A percentile compares a stretch with the other conserved stretches of the same genome.
These are phyloP conservation scores for Fusarium lateritium DNA, from an alignment of 2,329 filamentous ascomycete species.

Conservation along the genomic window DNA sequence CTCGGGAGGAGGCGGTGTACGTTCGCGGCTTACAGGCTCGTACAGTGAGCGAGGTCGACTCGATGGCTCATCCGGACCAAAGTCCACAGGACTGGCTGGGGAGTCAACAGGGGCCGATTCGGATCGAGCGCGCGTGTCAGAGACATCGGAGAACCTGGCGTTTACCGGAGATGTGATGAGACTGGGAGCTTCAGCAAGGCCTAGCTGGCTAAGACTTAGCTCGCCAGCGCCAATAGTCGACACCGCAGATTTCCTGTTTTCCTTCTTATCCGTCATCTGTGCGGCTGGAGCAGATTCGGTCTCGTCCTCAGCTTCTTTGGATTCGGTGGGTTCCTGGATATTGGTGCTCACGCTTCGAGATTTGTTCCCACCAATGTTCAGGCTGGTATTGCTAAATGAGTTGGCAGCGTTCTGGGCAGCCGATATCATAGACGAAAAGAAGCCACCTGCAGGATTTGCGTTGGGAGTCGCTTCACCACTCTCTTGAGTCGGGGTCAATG, in stretches of 20 bases:
- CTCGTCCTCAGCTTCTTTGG: conserved; percentile 55
- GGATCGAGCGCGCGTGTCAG: conserved; percentile 66
- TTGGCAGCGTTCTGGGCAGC: conserved; percentile 93
- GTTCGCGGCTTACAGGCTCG: conserved; percentile 67
- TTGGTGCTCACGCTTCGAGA: conserved; percentile 48
- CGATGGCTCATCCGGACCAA: conserved; percentile 53
- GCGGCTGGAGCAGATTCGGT: conserved; percentile 58
- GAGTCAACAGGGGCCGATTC: conserved; percentile 71
- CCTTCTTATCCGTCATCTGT: conserved; percentile 56
- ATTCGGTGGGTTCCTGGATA: conserved; percentile 46
- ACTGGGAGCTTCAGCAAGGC: conserved; percentile 76
- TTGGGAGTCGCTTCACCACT: conserved; percentile 70
- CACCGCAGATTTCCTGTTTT: conserved; percentile 80
- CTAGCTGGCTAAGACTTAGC: conserved; percentile 89
- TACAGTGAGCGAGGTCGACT: conserved; percentile 66
- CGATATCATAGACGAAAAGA: conserved; percentile 95
- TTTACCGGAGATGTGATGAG: conserved; percentile 69
- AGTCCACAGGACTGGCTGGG: conserved; percentile 47
- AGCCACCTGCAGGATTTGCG: conserved; percentile 70
- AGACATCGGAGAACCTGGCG: conserved; percentile 66
- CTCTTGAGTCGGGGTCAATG: conserved; percentile 84
- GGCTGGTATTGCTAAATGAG: conserved; percentile 75
- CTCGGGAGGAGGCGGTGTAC: conserved; percentile 75
- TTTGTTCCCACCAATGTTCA: conserved; percentile 65
- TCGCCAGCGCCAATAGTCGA: conserved; percentile 92